phyloP scores from a whole-genome alignment of 306 rosid genomes.

The Casuarina glauca region DNA sequence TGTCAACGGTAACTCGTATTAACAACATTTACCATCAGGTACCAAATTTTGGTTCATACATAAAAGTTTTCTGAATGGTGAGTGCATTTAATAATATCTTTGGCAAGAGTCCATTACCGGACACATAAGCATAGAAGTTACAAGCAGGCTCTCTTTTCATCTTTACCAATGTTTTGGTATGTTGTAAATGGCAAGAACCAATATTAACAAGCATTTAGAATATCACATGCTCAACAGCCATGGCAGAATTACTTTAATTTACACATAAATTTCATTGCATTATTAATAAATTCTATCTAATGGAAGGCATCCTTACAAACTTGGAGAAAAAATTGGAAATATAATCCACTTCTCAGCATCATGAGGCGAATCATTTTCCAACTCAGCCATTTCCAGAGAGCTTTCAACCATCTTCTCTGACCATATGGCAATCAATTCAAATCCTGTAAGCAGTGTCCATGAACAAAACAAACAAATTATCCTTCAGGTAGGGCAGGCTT shows the following conservation, averaged over 20 bases:
- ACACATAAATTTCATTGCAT: constrained; percentile 15
- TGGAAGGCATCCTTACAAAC: constrained; percentile 42
- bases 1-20: neutral
- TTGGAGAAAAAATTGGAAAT: constrained; percentile 58
- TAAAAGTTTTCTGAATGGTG: neutral
- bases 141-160: neutral
- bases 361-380: constrained; percentile 89
- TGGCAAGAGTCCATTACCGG: neutral
- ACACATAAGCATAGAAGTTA: neutral
- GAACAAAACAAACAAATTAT: constrained; percentile 33
- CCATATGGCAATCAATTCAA: constrained; percentile 77
- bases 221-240: constrained; percentile 15
- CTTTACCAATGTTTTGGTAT: neutral
- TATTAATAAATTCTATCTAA: constrained; percentile 8
- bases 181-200: constrained; percentile 20
- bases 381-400: constrained; percentile 95
- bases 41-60: neutral
- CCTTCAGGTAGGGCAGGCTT: constrained; percentile 23
- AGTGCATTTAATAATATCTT: neutral
- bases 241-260: constrained; percentile 20
- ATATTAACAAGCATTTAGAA: neutral
- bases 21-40: neutral
- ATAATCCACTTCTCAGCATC: constrained; percentile 91
- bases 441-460: constrained; percentile 63
- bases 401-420: constrained; percentile 79